These are phyloP conservation scores for Astraeus odoratus DNA, from an alignment of 768 basidiomycete genomes.

Conservation along the genomic window DNA sequence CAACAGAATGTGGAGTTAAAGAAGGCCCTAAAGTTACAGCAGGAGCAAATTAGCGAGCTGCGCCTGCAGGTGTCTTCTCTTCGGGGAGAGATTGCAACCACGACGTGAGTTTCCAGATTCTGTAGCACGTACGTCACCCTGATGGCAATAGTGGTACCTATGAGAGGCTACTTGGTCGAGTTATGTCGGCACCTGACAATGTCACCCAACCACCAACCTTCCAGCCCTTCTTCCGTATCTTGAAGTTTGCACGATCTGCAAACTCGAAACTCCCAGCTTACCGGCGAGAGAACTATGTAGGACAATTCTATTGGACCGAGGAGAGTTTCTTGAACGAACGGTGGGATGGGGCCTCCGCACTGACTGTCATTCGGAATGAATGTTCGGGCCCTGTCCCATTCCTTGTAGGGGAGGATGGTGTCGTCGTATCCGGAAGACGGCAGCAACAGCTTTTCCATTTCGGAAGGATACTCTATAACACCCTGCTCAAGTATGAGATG, in stretches of 20 bases:
- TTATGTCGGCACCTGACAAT: neutral
- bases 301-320: conserved; percentile 7
- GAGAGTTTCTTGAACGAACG: conserved; percentile 1
- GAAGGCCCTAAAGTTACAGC: neutral
- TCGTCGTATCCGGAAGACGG: conserved; percentile 1
- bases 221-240: conserved; percentile 4
- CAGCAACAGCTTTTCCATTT: conserved; percentile 4
- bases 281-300: neutral
- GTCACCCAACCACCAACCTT: neutral
- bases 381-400: conserved; percentile 1
- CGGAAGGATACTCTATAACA: conserved; percentile 2
- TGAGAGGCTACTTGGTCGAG: neutral
- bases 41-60: neutral
- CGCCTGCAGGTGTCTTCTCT: conserved; percentile 1
- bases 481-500: conserved; percentile 5
- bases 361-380: conserved; percentile 1
- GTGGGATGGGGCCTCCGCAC: neutral
- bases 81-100: conserved; percentile 1
- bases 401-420: neutral
- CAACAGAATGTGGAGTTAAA: neutral
- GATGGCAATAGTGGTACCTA: neutral
- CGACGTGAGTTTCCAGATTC: neutral
- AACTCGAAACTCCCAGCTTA: neutral
- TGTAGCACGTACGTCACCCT: neutral
- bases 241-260: conserved; percentile 1